Evolutionary conservation across 1,284 basidiomycete genomes (phyloP).

Genomic region (Microbotryum silenes-acaulis): DNA sequence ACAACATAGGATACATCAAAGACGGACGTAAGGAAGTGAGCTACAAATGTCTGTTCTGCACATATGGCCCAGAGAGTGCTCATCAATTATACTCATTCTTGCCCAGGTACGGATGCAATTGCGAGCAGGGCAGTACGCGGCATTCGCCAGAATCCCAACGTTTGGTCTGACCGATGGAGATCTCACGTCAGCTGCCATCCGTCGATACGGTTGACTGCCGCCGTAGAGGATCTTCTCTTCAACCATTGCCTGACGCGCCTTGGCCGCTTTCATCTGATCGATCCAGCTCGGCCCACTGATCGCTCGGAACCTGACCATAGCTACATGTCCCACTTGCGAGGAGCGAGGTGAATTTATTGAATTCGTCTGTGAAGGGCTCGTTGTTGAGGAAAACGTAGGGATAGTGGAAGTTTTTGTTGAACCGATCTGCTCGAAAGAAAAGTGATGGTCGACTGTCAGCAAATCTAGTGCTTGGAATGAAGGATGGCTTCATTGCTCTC

Average conservation of each 20-base stretch:
- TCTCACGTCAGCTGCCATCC: slow-evolving; percentile 49
- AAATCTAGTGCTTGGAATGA: slow-evolving; percentile 8
- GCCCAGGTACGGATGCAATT: no score
- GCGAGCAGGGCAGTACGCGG: no score
- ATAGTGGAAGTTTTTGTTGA: slow-evolving; percentile 34
- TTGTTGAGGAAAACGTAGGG: slow-evolving; percentile 44
- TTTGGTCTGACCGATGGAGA: no score
- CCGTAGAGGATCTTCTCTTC: slow-evolving; percentile 80
- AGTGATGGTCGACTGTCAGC: neutral
- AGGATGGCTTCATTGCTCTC: neutral
- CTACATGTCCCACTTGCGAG: slow-evolving; percentile 32
- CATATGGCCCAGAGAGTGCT: no score
- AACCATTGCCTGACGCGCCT: slow-evolving; percentile 57
- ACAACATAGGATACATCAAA: no score
- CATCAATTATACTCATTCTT: no score
- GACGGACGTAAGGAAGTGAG: no score
- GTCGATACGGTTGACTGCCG: slow-evolving; percentile 62
- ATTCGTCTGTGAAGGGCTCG: slow-evolving; percentile 52
- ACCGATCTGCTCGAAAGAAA: slow-evolving; percentile 4
- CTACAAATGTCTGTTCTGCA: no score
- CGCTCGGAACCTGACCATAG: slow-evolving; percentile 73
- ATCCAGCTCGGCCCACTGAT: slow-evolving; percentile 76
- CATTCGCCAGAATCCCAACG: no score
- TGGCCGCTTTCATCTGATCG: slow-evolving; percentile 54
- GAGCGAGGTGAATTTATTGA: slow-evolving; percentile 50